Conservation (phyloP, 768 basidiomycete species). For the Boletus sp. region DNA sequence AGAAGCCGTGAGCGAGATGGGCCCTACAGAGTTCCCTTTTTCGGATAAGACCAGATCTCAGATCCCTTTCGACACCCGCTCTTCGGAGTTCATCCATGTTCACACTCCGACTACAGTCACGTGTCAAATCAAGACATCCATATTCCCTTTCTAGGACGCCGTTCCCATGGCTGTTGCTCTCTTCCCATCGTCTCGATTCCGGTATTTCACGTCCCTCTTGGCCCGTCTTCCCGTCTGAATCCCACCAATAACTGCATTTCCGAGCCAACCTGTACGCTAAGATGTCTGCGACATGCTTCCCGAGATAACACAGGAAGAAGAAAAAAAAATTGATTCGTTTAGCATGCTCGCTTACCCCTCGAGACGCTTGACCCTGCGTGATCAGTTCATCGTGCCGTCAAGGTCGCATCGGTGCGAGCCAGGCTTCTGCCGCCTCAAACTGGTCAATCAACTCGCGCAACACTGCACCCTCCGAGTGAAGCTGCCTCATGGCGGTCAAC, state of each 20-base stretch:
- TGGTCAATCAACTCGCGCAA: constrained; percentile 87
- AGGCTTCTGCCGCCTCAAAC: constrained; percentile 93
- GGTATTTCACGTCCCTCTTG: neutral
- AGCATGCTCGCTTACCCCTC: neutral
- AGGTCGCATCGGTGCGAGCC: constrained; percentile 89
- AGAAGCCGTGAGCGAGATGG: constrained; percentile 14
- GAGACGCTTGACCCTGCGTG: constrained; percentile 5
- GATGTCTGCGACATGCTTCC: neutral
- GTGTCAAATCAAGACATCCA: constrained; percentile 9
- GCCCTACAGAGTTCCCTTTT: constrained; percentile 2
- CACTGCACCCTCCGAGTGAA: constrained; percentile 80
- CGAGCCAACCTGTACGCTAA: neutral
- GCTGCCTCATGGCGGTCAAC: constrained; percentile 83
- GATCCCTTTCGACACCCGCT: constrained; percentile 2
- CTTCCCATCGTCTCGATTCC: constrained; percentile 19
- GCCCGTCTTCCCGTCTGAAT: neutral
- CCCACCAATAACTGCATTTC: neutral
- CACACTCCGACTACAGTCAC: constrained; percentile 11
- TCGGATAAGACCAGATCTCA: constrained; percentile 18
- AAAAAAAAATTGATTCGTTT: neutral
- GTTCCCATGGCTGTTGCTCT: constrained; percentile 15
- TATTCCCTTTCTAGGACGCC: constrained; percentile 13
- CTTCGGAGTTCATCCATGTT: neutral
- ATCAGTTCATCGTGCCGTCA: constrained; percentile 34
- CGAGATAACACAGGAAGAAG: neutral